Evolutionary conservation across 2,329 filamentous ascomycete genomes (phyloP).

Genomic region (Coniochaeta sp.): DNA sequence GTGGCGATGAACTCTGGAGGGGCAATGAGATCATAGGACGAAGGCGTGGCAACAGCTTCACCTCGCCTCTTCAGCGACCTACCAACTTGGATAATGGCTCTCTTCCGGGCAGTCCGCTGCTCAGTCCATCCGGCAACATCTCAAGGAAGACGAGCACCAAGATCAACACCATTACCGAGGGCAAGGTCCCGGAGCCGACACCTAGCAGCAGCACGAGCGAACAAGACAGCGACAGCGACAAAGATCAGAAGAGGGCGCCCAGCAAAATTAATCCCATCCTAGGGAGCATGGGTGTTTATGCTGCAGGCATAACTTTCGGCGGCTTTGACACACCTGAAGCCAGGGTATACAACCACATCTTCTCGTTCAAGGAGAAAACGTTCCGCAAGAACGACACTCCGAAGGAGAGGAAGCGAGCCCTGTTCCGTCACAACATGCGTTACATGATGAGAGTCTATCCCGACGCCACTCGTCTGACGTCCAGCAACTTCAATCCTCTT

Average conservation of each 20-base stretch:
- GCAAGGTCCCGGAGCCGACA: constrained; percentile 44
- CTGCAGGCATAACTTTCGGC: constrained; percentile 69
- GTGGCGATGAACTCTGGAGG: constrained; percentile 37
- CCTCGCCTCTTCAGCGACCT: constrained; percentile 66
- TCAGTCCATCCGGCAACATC: constrained; percentile 43
- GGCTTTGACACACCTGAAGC: constrained; percentile 74
- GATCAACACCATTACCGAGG: constrained; percentile 52
- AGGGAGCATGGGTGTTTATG: constrained; percentile 77
- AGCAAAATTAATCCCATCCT: constrained; percentile 84
- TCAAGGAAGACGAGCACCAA: constrained; percentile 43
- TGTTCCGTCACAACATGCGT: constrained; percentile 86
- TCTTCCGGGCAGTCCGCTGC: constrained; percentile 46
- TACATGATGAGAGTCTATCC: constrained; percentile 95
- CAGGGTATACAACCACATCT: constrained; percentile 87
- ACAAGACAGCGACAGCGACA: constrained; percentile 63
- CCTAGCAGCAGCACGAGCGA: constrained; percentile 64
- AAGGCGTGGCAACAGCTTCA: constrained; percentile 63
- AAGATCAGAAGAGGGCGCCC: constrained; percentile 52
- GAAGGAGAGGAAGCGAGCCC: constrained; percentile 65
- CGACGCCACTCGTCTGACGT: constrained; percentile 70
- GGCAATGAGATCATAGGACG: constrained; percentile 39
- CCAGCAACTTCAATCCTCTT: constrained; percentile 90
- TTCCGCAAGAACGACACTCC: constrained; percentile 77
- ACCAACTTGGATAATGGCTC: constrained; percentile 51
- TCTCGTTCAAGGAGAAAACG: constrained; percentile 86